A percentile compares a stretch with the other conserved stretches of the same genome.
phyloP scores from a whole-genome alignment of 2,329 filamentous ascomycete species.

The Westerdykella sp. region DNA sequence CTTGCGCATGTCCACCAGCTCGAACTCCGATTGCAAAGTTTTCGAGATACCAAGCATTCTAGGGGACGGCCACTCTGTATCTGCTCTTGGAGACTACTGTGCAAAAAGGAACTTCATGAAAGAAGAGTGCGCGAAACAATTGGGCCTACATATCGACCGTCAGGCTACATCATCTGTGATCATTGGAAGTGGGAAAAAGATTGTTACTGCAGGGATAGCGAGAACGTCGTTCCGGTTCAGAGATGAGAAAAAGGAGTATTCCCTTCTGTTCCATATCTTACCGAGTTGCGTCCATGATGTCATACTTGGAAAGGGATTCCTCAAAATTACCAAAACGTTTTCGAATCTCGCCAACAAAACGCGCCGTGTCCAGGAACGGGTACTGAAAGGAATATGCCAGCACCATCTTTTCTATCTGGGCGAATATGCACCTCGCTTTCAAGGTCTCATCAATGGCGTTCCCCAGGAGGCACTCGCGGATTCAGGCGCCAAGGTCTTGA shows the following conservation, averaged over 20 bases:
- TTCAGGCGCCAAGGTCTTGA: conserved; percentile 6
- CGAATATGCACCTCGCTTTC: conserved; percentile 7
- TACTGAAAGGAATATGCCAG: background rate
- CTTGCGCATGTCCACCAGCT: too few relatives aligned
- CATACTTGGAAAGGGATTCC: conserved; percentile 7
- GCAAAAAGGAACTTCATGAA: conserved; percentile 11
- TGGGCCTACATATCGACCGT: conserved; percentile 3
- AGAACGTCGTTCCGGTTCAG: conserved; percentile 3
- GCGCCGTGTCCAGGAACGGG: conserved; percentile 4
- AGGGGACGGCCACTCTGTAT: background rate
- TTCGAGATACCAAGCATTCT: conserved; percentile 4
- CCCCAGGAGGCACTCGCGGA: conserved; percentile 8
- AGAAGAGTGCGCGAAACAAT: conserved; percentile 3
- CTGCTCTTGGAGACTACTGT: conserved; percentile 6
- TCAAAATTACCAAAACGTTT: conserved; percentile 8
- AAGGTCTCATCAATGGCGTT: conserved; percentile 7
- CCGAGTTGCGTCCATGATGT: conserved; percentile 8
- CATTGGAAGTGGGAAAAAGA: conserved; percentile 4
- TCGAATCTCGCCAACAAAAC: conserved; percentile 1
- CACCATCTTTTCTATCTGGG: conserved; percentile 8
- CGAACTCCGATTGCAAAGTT: background rate
- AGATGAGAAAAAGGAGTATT: conserved; percentile 1
- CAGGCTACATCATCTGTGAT: background rate
- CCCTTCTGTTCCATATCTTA: conserved; percentile 6
- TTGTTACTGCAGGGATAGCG: conserved; percentile 4